phyloP scores from a whole-genome alignment of 2,329 filamentous ascomycete genomes.

The Torrubiella hemipterigena region DNA sequence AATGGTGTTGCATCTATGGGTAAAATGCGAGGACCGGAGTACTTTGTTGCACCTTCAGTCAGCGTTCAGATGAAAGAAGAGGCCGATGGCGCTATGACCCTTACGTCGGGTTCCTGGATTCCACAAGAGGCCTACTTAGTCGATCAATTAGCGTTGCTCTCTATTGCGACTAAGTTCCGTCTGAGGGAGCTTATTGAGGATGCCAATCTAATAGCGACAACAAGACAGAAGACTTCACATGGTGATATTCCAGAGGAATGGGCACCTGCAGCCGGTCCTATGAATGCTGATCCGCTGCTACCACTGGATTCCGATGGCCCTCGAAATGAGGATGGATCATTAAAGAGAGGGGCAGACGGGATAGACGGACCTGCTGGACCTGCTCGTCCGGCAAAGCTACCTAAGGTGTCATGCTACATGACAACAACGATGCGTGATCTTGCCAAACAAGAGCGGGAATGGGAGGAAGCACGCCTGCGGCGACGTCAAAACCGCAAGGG shows the following conservation, averaged over 20 bases:
- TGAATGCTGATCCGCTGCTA: slow-evolving; percentile 27
- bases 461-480: slow-evolving; percentile 59
- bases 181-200: slow-evolving; percentile 68
- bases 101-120: slow-evolving; percentile 56
- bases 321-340: slow-evolving; percentile 8
- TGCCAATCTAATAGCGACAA: slow-evolving; percentile 55
- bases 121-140: slow-evolving; percentile 65
- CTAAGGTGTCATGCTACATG: slow-evolving; percentile 37
- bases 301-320: slow-evolving; percentile 14
- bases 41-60: slow-evolving; percentile 38
- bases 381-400: slow-evolving; percentile 31
- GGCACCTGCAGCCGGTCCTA: slow-evolving; percentile 52
- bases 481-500: slow-evolving; percentile 54
- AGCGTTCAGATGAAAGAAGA: slow-evolving; percentile 43
- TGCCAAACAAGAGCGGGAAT: slow-evolving; percentile 54
- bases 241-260: slow-evolving; percentile 69
- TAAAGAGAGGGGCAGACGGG: slow-evolving; percentile 31
- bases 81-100: slow-evolving; percentile 50
- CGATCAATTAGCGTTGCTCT: slow-evolving; percentile 73
- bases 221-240: slow-evolving; percentile 66
- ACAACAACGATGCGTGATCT: slow-evolving; percentile 46
- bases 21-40: slow-evolving; percentile 35
- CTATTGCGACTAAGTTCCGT: slow-evolving; percentile 71
- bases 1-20: slow-evolving; percentile 29
- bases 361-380: slow-evolving; percentile 20